Percentiles rank a stretch among this genome's conserved stretches.
Evolutionary conservation across 805 yeast genomes (phyloP).

Genomic region (Metschnikowia continentalis): DNA sequence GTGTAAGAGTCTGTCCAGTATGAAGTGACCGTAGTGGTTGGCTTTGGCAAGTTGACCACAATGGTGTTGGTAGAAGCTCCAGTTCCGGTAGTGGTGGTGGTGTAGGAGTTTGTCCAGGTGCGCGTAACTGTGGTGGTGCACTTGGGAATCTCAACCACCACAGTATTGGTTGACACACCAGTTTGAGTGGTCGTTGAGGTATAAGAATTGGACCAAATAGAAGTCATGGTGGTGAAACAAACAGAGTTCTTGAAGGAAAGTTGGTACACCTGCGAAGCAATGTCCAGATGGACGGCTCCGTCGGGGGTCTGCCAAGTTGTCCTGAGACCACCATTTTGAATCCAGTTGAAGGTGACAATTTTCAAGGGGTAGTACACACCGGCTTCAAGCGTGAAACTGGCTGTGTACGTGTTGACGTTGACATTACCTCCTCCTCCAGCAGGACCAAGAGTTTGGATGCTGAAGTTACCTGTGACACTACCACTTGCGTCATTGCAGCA

Average conservation of each 20-base stretch:
- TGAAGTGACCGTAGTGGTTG: conserved; percentile 8
- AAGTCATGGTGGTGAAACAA: conserved; percentile 7
- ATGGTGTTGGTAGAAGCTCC: conserved; percentile 7
- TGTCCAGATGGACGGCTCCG: conserved; percentile 3
- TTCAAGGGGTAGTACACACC: conserved; percentile 15
- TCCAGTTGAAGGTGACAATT: conserved; percentile 17
- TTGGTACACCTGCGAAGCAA: conserved; percentile 10
- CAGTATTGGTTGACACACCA: conserved; percentile 18
- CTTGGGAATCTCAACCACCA: conserved; percentile 12
- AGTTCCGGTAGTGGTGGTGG: conserved; percentile 6
- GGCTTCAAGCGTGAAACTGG: conserved; percentile 8
- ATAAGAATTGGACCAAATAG: conserved; percentile 4
- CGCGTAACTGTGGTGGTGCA: conserved; percentile 6
- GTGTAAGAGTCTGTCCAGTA: conserved; percentile 11
- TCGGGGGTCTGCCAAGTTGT: conserved; percentile 5
- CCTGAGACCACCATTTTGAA: conserved; percentile 10
- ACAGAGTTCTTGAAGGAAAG: conserved; percentile 5
- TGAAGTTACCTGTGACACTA: conserved; percentile 12
- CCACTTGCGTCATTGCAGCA: conserved; percentile 17
- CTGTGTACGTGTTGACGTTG: conserved; percentile 5
- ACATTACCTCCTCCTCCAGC: conserved; percentile 11
- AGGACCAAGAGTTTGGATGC: conserved; percentile 12
- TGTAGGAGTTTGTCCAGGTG: conserved; percentile 5
- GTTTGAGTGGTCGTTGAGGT: conserved; percentile 7
- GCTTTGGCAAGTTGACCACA: conserved; percentile 7